Evolutionary conservation across 179 eudicot species (phyloP), one percentile per base, ranked within the genome.

Genomic region (Corrigiola litoralis): DNA sequence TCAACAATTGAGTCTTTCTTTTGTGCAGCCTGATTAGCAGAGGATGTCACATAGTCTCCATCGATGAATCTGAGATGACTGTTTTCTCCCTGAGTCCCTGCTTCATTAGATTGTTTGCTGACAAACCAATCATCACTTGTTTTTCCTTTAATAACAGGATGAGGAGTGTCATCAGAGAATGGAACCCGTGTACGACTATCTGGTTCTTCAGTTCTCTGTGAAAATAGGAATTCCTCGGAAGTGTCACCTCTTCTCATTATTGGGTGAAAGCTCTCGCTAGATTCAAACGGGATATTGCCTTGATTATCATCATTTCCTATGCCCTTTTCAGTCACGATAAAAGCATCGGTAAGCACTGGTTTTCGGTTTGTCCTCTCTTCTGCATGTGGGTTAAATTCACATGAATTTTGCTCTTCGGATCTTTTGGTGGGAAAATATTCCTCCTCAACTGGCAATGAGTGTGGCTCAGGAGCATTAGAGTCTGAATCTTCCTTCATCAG

Each of bases 41-140:
- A 61, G 28, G 76, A 67, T 49, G 68, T 21, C 44, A 67, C 65
- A 56, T 72, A 75, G 34, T 81, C 83, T 23, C 80, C 90, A 72
- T 72, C 77, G 58, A 78, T 72, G 24, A 72, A 77, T 63, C 67
- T 62, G 25, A 50, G 66, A 44, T 60, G 80, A 59, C 55, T 49
- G 38, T 72, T 63, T 65, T 41, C 67, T 58, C 69, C 73, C 54
- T 25, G 61, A 37, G 48, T 70, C 36, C 50, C 59, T 48, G 79
- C 71, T 65, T 64, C 72, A 66, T 73, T 68, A 33, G 72, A 73
- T 42, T 64, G 80, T 65, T 69, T 78, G 45, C 73, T 45, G 48
- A 77, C 63, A 58, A 83, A 66, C 88, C 90, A 85, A 72, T 83
- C 87, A 70, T 79, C 90, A 68, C 84, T 74, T 32, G 76, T 64